Percentiles rank a stretch among this genome's conserved stretches.
phyloP scores from a whole-genome alignment of 2,329 filamentous ascomycete species.

The Plectosphaerella cucumerina region DNA sequence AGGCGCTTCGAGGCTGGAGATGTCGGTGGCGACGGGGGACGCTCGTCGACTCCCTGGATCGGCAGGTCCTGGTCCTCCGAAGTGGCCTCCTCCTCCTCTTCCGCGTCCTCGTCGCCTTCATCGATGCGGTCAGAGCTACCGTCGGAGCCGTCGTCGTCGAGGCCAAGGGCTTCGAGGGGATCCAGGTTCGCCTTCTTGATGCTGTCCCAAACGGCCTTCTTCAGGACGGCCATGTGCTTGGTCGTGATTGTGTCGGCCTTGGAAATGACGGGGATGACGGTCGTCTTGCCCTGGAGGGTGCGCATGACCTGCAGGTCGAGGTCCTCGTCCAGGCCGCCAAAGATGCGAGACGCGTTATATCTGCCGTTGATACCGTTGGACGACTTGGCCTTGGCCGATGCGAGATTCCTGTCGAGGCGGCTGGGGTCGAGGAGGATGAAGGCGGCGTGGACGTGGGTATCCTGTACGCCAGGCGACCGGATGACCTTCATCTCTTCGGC shows the following conservation, averaged over 20 bases:
- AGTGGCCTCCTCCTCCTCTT: constrained; percentile 18
- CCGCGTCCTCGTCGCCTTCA: constrained; percentile 47
- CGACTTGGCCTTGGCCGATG: constrained; percentile 53
- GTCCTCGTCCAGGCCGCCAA: constrained; percentile 77
- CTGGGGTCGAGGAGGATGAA: constrained; percentile 88
- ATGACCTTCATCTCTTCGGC: constrained; percentile 96
- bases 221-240: constrained; percentile 87
- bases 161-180: constrained; percentile 77
- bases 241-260: constrained; percentile 97
- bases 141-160: constrained; percentile 71
- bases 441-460: constrained; percentile 95
- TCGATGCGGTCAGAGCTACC: constrained; percentile 50
- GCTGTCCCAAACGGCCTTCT: constrained; percentile 85
- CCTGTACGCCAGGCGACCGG: constrained; percentile 84
- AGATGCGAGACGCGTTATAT: constrained; percentile 36
- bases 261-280: constrained; percentile 89
- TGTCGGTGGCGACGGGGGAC: constrained; percentile 23
- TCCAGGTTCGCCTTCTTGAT: constrained; percentile 83
- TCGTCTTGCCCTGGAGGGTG: constrained; percentile 87
- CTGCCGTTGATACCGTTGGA: constrained; percentile 50
- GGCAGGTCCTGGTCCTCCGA: constrained; percentile 33
- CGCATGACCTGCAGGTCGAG: constrained; percentile 88
- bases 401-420: constrained; percentile 78
- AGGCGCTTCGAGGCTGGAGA: constrained; percentile 38
- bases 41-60: constrained; percentile 25